Evolutionary conservation across 441 rosid species (phyloP), one percentile per base, ranked within the genome.

Genomic region (Theobroma grandiflorum): DNA sequence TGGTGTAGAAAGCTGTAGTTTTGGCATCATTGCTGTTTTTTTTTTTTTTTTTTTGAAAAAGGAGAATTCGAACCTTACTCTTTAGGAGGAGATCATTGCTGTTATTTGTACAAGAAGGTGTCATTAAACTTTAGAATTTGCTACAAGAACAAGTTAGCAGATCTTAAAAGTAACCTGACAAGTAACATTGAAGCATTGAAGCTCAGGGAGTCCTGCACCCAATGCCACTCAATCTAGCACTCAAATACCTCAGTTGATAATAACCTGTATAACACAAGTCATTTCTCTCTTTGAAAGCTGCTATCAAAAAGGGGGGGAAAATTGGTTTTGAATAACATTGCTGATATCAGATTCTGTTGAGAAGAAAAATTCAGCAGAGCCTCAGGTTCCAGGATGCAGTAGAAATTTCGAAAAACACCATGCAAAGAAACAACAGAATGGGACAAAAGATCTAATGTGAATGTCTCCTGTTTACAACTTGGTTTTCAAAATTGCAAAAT

Each of bases 401-500:
- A 59, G 64, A 59, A 53, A 43, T 42, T 63, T 2, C 12, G 6
- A 31, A 6, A 33, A 59, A 69, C 45, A 3, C 55, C 16, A 53
- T 11, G 37, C 15, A 43, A 61, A 61, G 64, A 59, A 0, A 70
- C 37, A 16, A 42, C 42, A 31, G n/a, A 35, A 20, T 22, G 18
- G 16, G 16, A 3, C 6, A 67, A 16, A 57, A 61, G 50, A 62
- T 74, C 75, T 80, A 83, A 47, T 61, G 74, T 57, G 65, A 65
- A 61, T 45, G 59, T 20, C 57, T 38, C 59, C 65, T 69, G 70
- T 63, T 79, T 83, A 82, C 85, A 40, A 26, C 72, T 61, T 59
- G 82, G 83, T 47, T 82, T 76, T 67, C 68, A 38, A 80, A 35
- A 75, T 81, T 74, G 80, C 81, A 81, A 75, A 81, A 87, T 0